Evolutionary conservation across 768 basidiomycete species (phyloP).

Genomic region (Rhodotorula paludigena): DNA sequence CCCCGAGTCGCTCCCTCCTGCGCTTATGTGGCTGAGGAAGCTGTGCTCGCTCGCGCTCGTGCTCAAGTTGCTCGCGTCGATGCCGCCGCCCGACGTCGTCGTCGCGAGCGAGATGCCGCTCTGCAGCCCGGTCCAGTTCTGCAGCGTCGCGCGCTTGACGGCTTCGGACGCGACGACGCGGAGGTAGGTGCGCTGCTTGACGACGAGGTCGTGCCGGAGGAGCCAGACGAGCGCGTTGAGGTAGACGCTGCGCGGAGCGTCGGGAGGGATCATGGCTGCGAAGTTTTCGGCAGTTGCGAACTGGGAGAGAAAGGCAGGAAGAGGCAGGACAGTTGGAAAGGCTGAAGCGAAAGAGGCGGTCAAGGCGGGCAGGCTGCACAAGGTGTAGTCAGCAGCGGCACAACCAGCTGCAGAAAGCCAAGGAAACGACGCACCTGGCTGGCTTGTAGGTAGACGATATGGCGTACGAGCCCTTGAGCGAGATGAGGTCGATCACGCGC

Average conservation of each 20-base stretch:
- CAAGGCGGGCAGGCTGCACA: constrained; percentile 12
- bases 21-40: too few relatives aligned
- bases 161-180: constrained; percentile 72
- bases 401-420: constrained; percentile 52
- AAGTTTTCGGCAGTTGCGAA: constrained; percentile 70
- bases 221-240: constrained; percentile 85
- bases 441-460: constrained; percentile 61
- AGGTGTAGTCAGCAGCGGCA: background rate
- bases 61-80: background rate
- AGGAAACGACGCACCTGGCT: constrained; percentile 13
- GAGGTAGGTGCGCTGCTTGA: constrained; percentile 77
- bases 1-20: too few relatives aligned
- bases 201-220: constrained; percentile 75
- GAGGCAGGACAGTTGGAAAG: constrained; percentile 65
- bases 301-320: constrained; percentile 67
- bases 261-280: constrained; percentile 64
- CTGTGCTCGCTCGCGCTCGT: constrained; percentile 28
- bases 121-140: constrained; percentile 2
- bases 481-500: constrained; percentile 78
- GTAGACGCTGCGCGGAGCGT: constrained; percentile 62
- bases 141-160: constrained; percentile 51
- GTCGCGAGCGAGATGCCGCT: constrained; percentile 5
- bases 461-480: constrained; percentile 75
- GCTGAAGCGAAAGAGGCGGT: constrained; percentile 54
- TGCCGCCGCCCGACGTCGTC: background rate